phyloP scores from a whole-genome alignment of 192 early-diverging fungal species.

The Podila clonocystis region DNA sequence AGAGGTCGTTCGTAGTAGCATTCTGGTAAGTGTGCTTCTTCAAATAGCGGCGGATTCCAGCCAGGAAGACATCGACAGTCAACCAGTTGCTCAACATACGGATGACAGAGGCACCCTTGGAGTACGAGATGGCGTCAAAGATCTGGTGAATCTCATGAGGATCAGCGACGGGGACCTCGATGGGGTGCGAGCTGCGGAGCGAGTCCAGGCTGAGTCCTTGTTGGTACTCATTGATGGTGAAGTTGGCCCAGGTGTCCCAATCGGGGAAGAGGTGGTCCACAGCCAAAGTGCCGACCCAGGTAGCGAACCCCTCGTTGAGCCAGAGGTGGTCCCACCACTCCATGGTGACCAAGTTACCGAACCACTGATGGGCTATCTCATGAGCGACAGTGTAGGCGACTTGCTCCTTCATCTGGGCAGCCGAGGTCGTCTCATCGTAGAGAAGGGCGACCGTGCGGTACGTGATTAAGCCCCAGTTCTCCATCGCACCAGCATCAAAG shows the following conservation, averaged over 20 bases:
- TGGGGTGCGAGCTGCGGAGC: constrained; percentile 81
- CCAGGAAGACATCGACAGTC: constrained; percentile 54
- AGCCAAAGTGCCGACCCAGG: constrained; percentile 71
- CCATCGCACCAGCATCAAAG: constrained; percentile 85
- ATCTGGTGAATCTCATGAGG: constrained; percentile 79
- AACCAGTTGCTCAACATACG: constrained; percentile 75
- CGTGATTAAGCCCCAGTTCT: constrained; percentile 89
- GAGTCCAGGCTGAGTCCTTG: constrained; percentile 73
- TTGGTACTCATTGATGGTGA: constrained; percentile 68
- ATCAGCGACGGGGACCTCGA: constrained; percentile 73
- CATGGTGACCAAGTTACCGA: constrained; percentile 90
- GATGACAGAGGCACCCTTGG: constrained; percentile 82
- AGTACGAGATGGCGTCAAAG: constrained; percentile 86
- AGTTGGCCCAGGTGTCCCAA: constrained; percentile 76
- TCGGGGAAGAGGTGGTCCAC: constrained; percentile 77
- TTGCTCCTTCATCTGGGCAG: constrained; percentile 66
- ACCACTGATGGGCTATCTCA: constrained; percentile 89
- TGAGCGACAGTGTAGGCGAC: constrained; percentile 80
- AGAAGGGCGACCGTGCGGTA: constrained; percentile 77
- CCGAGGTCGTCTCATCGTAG: constrained; percentile 63
- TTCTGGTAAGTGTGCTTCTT: constrained; percentile 69
- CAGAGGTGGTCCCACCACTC: constrained; percentile 76
- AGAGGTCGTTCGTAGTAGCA: constrained; percentile 75
- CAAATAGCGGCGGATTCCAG: constrained; percentile 64
- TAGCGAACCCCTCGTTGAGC: constrained; percentile 92